Conservation (phyloP, 2,329 filamentous ascomycete genomes). For the Ophidiomyces ophidiicola region DNA sequence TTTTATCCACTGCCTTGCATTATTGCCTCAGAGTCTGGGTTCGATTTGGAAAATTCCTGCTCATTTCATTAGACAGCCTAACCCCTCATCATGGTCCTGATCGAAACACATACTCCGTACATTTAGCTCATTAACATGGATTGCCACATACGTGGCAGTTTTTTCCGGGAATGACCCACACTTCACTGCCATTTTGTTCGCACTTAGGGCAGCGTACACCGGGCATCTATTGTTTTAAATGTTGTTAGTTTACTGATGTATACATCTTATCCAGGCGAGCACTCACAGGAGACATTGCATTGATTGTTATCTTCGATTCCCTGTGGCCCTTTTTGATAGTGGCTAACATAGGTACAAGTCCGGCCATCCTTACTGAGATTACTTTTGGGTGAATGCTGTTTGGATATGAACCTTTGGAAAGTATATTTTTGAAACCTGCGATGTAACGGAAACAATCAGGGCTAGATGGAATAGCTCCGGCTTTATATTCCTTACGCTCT, state of each 20-base stretch:
- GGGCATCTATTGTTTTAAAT: conserved; percentile 28
- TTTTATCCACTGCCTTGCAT: too few species aligned
- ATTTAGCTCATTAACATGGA: conserved; percentile 10
- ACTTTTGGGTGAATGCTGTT: background rate
- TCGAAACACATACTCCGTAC: background rate
- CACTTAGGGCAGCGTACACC: conserved; percentile 34
- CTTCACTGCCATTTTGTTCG: conserved; percentile 25
- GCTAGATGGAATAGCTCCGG: too few species aligned
- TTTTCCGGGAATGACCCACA: conserved; percentile 38
- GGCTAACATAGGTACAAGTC: background rate
- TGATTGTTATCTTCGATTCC: background rate
- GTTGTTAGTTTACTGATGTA: background rate
- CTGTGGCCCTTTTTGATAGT: background rate
- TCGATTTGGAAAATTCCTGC: too few species aligned
- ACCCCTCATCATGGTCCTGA: background rate
- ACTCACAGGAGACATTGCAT: conserved; percentile 16
- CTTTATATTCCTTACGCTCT: background rate
- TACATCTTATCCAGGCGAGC: background rate
- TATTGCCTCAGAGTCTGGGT: too few species aligned
- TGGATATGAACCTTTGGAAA: too few species aligned
- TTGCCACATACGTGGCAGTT: conserved; percentile 33
- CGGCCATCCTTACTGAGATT: background rate
- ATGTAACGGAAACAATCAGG: too few species aligned
- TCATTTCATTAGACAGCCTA: background rate
- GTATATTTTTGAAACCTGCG: too few species aligned